Evolutionary conservation across 2,329 filamentous ascomycete genomes (phyloP).

Genomic region (Xylaria sp.): DNA sequence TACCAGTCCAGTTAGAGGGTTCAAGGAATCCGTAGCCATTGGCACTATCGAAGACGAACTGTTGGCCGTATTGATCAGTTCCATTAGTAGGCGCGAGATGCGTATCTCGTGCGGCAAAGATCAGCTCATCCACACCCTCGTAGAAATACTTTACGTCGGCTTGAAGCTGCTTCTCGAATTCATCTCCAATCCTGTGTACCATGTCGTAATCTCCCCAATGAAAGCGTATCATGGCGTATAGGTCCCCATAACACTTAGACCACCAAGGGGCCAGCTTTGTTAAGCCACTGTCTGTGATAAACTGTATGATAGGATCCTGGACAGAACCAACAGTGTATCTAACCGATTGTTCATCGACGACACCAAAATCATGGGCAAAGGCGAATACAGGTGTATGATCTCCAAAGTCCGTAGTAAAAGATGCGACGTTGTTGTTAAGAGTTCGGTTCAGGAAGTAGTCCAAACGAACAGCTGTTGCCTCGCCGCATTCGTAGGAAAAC

Average conservation of each 20-base stretch:
- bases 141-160: slow-evolving; percentile 74
- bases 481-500: slow-evolving; percentile 42
- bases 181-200: slow-evolving; percentile 66
- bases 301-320: slow-evolving; percentile 76
- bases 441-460: slow-evolving; percentile 69
- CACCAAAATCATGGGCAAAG: slow-evolving; percentile 62
- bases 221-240: slow-evolving; percentile 68
- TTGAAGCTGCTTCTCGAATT: slow-evolving; percentile 73
- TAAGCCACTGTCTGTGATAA: slow-evolving; percentile 72
- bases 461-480: slow-evolving; percentile 58
- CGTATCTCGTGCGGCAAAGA: slow-evolving; percentile 64
- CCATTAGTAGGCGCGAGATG: slow-evolving; percentile 48
- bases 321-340: slow-evolving; percentile 76
- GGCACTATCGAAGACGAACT: slow-evolving; percentile 37
- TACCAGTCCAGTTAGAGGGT: slow-evolving; percentile 58
- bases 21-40: slow-evolving; percentile 42
- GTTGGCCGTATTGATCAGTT: slow-evolving; percentile 42
- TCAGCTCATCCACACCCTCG: slow-evolving; percentile 50
- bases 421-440: slow-evolving; percentile 65
- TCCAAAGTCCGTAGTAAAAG: slow-evolving; percentile 68
- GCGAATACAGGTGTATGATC: slow-evolving; percentile 78
- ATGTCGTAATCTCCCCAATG: slow-evolving; percentile 74
- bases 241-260: slow-evolving; percentile 71
- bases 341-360: slow-evolving; percentile 56
- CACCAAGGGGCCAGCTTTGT: slow-evolving; percentile 77